Conservation (phyloP, 768 basidiomycete genomes). For the Auricularia cornea region DNA sequence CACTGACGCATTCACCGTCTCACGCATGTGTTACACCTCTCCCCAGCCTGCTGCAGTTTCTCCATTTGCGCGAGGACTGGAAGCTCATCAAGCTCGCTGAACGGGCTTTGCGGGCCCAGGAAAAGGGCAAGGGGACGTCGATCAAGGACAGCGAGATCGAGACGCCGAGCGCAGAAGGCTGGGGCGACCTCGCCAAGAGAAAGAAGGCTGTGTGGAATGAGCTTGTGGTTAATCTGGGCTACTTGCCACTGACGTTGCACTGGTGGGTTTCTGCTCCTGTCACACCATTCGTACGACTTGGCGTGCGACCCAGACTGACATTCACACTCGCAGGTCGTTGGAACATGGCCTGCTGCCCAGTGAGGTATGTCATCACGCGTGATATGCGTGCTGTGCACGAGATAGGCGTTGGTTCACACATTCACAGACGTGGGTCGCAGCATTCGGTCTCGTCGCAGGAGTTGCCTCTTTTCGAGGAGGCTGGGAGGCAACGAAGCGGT, state of each 20-base stretch:
- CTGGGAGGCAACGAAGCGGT: conserved; percentile 50
- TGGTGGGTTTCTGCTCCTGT: conserved; percentile 43
- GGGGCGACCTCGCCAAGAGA: conserved; percentile 42
- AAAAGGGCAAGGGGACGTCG: conserved; percentile 26
- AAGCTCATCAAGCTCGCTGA: conserved; percentile 49
- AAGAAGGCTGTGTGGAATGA: conserved; percentile 69
- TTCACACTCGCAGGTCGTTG: conserved; percentile 44
- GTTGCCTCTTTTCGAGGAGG: conserved; percentile 57
- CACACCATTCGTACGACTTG: not conserved
- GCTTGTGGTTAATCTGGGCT: conserved; percentile 59
- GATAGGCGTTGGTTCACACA: not conserved
- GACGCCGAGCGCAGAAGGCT: not conserved
- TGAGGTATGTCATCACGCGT: conserved; percentile 44
- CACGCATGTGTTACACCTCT: too few relatives aligned
- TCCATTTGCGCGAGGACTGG: conserved; percentile 61
- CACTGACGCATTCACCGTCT: too few relatives aligned
- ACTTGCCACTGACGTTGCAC: conserved; percentile 77
- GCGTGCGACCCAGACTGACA: not conserved
- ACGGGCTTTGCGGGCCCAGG: conserved; percentile 44
- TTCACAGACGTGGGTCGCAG: conserved; percentile 29
- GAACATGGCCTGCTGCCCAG: conserved; percentile 58
- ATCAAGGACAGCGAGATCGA: conserved; percentile 32
- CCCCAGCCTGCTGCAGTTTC: conserved; percentile 57
- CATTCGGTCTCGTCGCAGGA: conserved; percentile 42
- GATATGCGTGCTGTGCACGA: not conserved